Conservation (phyloP, 23 red algal genomes). For the Cyanidioschyzon merolae region DNA sequence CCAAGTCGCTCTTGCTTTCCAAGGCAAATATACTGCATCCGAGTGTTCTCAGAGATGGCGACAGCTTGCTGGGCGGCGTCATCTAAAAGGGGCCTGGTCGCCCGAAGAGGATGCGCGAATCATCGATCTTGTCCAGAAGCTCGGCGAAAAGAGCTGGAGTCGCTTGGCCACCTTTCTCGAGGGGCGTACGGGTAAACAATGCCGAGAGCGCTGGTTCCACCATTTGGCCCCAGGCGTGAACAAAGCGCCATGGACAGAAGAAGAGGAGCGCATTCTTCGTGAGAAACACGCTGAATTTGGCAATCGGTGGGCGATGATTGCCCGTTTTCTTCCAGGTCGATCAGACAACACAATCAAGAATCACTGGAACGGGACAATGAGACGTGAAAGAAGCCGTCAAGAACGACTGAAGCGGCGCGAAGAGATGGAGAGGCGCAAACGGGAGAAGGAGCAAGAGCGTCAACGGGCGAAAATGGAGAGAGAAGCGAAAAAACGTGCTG, state of each 20-base stretch:
- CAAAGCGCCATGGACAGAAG: conserved; percentile 77
- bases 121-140: conserved; percentile 44
- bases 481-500: background rate
- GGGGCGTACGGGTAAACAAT: conserved; percentile 93
- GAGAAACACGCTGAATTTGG: conserved; percentile 69
- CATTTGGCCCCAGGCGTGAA: conserved; percentile 77
- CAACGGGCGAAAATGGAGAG: background rate
- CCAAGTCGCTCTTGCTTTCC: background rate
- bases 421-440: background rate
- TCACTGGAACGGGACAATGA: conserved; percentile 70
- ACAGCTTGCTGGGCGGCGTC: background rate
- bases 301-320: conserved; percentile 88
- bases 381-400: background rate
- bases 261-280: conserved; percentile 64
- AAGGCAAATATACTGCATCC: background rate
- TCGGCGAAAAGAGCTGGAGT: conserved; percentile 72
- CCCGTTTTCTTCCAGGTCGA: conserved; percentile 72
- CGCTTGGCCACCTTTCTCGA: conserved; percentile 61
- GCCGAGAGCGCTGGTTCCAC: conserved; percentile 92
- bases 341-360: conserved; percentile 98
- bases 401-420: background rate
- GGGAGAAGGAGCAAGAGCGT: background rate
- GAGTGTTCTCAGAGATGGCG: background rate
- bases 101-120: conserved; percentile 73
- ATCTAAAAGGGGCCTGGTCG: conserved; percentile 79